These are phyloP conservation scores for Xerocomus alliaceus DNA, from an alignment of 1,284 basidiomycete genomes.

Conservation along the genomic window DNA sequence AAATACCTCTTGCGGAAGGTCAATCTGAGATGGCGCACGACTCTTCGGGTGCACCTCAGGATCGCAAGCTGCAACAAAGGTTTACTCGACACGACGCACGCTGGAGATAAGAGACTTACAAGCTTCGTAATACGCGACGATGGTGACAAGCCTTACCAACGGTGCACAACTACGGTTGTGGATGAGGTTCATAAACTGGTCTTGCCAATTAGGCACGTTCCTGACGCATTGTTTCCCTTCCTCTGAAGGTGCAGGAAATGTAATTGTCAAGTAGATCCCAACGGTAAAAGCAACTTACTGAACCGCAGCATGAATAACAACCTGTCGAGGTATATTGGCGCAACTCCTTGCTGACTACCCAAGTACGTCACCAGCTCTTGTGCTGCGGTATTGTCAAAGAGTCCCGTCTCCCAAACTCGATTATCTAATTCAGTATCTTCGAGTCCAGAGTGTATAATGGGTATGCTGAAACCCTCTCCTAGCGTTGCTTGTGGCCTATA, in stretches of 20 bases:
- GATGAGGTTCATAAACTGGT: slow-evolving; percentile 19
- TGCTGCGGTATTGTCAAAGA: slow-evolving; percentile 35
- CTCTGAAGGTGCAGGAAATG: slow-evolving; percentile 6
- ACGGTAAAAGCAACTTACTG: slow-evolving; percentile 10
- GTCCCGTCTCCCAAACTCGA: slow-evolving; percentile 32
- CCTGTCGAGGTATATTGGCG: slow-evolving; percentile 34
- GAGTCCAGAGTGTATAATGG: slow-evolving; percentile 13
- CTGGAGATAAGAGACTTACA: slow-evolving; percentile 14
- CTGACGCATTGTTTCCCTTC: slow-evolving; percentile 32
- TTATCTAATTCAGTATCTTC: slow-evolving; percentile 7
- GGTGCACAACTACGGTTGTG: not conserved
- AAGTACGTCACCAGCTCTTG: slow-evolving; percentile 20
- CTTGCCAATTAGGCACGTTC: slow-evolving; percentile 16
- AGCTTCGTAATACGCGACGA: slow-evolving; percentile 36
- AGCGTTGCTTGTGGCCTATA: slow-evolving; percentile 35
- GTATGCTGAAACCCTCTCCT: slow-evolving; percentile 37
- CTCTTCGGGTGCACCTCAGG: not conserved
- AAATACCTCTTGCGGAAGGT: slow-evolving; percentile 5
- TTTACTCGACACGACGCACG: not conserved
- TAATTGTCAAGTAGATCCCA: not conserved
- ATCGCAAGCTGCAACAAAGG: slow-evolving; percentile 14
- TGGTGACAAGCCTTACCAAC: slow-evolving; percentile 28
- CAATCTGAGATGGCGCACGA: not conserved
- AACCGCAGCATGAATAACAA: slow-evolving; percentile 39
- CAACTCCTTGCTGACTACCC: slow-evolving; percentile 15